Base-by-base conservation (phyloP, 208 protist species). In the Herpetomonas samuelpessoai region DNA sequence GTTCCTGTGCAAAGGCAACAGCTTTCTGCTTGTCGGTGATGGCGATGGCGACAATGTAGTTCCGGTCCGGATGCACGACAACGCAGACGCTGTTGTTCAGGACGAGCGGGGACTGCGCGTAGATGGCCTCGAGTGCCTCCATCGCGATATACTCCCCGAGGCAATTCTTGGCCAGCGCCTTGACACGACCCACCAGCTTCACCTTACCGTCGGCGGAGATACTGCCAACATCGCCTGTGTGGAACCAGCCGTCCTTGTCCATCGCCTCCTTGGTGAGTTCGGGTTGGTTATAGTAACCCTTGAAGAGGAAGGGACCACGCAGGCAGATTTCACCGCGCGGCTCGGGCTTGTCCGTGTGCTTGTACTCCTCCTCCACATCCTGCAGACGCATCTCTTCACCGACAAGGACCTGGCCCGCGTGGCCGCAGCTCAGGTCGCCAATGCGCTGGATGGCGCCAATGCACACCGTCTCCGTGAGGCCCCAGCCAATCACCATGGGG, bases 141-240 rank as follows among this genome's bases (percentile, higher is more conserved):
- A 95, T 54, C 7, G 90, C 87, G 47, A 98, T 85, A 75, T 97
- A 97, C 78, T 98, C 91, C 21, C 95, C 95, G 14, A 91, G 74
- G 21, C 62, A 74, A 56, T 93, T 91, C 78, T 97, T 97, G 60
- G 86, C 90, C 30, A 98, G 74, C 16, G 89, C 87, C 81, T 98
- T 97, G 39, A 87, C 73, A 59, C 94, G 83, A 14, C 91, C 94
- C 1, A 98, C 65, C 7, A 98, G 80, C 25, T 67, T 46, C 10
- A 97, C 21, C 6, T 59, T 72, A 7, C 83, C 84, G 19, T 86
- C 71, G 18, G 22, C 16, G 9, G 45, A 19, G 51, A 92, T 56
- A 41, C 57, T 67, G 46, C 91, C 94, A 25, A 96, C 79, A 58
- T 96, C 90, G 26, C 91, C 90, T 0, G 91, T 95, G 67, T 89